Base-by-base conservation (phyloP, 2,329 filamentous ascomycete species). In the Aspergillus neotritici region DNA sequence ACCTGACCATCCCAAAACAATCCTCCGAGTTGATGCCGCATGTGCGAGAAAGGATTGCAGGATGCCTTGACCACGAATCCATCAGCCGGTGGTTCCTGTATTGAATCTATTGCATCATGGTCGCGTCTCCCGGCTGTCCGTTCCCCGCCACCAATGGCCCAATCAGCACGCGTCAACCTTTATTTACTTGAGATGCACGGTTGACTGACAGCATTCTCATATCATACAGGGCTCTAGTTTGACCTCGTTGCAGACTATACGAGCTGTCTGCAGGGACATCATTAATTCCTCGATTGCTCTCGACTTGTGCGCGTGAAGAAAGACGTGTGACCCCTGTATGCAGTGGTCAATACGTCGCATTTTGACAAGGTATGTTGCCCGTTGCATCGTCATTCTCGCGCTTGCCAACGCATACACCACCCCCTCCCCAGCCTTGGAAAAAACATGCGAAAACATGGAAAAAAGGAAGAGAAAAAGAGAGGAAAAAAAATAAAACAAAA, bases 321-420 rank as follows among this genome's bases (percentile, higher is more conserved):
- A 50, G 44, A 50, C 47, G 45, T 34, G 38, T 44, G 44, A 35
- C 36, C 43, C 37, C 46, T 51, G 47, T 47, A 41, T 49, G 44
- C 40, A 53, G 52, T 56, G 48, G 55, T 54, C 54, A 53, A 48
- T 57, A 48, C 56, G 56, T 65, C 43, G 53, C 43, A 51, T 48
- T 43, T 65, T 57, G 54, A 57, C 56, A 53, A 64, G 61, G 64
- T 67, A 66, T 58, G 63, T 62, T 50, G 48, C 51, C 54, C 50
- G 52, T 56, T 64, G 61, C 60, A 64, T 54, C 50, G 54, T 53
- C 37, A 47, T 48, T 51, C 53, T 52, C 21, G 21, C 55, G 53
- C 55, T 57, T 66, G 64, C 64, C 64, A 67, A 64, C 64, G 63
- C 64, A 67, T 66, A 64, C 64, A 61, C 62, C 53, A 25, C 21